Percentiles rank a stretch among this genome's conserved stretches.
These are phyloP conservation scores for Alternaria solani DNA, from an alignment of 2,329 filamentous ascomycete species.

Conservation along the genomic window DNA sequence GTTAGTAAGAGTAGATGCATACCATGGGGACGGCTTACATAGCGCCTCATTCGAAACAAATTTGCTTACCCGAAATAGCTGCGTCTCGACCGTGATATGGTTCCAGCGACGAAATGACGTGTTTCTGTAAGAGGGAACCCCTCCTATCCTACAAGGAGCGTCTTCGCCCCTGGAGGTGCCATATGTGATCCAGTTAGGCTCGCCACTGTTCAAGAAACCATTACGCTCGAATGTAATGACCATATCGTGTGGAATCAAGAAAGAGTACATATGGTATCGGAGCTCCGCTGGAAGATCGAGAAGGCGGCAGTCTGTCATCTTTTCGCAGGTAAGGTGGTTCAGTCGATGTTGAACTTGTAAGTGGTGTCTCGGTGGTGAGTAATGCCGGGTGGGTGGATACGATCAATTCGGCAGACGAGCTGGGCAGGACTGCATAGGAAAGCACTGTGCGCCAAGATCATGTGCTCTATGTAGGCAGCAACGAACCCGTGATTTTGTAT, in stretches of 20 bases:
- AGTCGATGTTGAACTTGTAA: background rate
- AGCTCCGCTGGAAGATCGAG: constrained; percentile 28
- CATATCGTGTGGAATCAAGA: constrained; percentile 18
- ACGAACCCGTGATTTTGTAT: no score
- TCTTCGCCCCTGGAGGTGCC: background rate
- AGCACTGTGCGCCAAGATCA: no score
- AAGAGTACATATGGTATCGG: constrained; percentile 22
- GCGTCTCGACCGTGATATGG: constrained; percentile 1
- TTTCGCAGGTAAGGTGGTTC: background rate
- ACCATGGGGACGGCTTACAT: constrained; percentile 11
- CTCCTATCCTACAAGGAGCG: background rate
- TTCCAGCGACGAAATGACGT: background rate
- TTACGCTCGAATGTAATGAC: constrained; percentile 1
- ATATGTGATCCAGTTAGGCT: background rate
- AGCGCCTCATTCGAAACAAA: constrained; percentile 24
- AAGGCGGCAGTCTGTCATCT: constrained; percentile 17
- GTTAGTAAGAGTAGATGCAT: background rate
- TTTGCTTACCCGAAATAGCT: constrained; percentile 29
- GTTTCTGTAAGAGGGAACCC: background rate
- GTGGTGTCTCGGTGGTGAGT: background rate
- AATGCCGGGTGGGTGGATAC: background rate
- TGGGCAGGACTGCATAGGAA: no score
- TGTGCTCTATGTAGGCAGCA: no score
- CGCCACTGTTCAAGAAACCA: background rate
- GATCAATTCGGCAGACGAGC: no score